Base-by-base conservation (phyloP, 345 rosid species). In the Eucalyptus regnans region DNA sequence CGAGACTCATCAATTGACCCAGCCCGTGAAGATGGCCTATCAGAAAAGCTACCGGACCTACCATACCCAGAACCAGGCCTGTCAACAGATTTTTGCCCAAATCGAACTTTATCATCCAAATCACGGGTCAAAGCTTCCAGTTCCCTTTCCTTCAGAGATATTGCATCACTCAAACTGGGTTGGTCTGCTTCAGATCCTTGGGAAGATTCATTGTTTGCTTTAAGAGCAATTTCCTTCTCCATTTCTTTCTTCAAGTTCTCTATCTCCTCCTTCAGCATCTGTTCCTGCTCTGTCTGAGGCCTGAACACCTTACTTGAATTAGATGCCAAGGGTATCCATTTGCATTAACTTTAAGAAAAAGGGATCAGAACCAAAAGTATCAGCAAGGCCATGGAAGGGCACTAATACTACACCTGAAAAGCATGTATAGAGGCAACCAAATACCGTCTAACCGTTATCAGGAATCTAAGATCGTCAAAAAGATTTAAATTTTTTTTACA, bases 251-350 rank as follows among this genome's bases (percentile, higher is more conserved):
- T 92, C 87, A 97, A 89, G 44, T 88, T 90, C 87, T 94, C 94
- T 15, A 98, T 92, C 90, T 97, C 95, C 89, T 96, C 96, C 90
- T 94, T 95, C 94, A 96, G 88, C 54, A 80, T 52, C 89, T 91
- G 96, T 93, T 97, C 99, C 91, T 93, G 97, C 90, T 93, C 98
- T 14, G 99, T 94, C 92, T 95, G 96, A 86, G 95, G 96, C 96
- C 99, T 98, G 95, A 91, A 93, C 89, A 64, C 90, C 27, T 76
- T 60, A 90, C 86, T 37, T 56, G 22, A 50, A 52, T 46, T 41
- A 88, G 87, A 50, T 33, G 22, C 22, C 80, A 86, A 66, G 33
- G 81, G 56, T 89, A 37, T 76, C 83, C 83, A 76, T 20, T 76
- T 76, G 48, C 25, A 76, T 76, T 18, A 37, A 76, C 83, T 37